Evolutionary conservation across 257 asterid genomes (phyloP).

Genomic region (Parsonsia alboflavescens): DNA sequence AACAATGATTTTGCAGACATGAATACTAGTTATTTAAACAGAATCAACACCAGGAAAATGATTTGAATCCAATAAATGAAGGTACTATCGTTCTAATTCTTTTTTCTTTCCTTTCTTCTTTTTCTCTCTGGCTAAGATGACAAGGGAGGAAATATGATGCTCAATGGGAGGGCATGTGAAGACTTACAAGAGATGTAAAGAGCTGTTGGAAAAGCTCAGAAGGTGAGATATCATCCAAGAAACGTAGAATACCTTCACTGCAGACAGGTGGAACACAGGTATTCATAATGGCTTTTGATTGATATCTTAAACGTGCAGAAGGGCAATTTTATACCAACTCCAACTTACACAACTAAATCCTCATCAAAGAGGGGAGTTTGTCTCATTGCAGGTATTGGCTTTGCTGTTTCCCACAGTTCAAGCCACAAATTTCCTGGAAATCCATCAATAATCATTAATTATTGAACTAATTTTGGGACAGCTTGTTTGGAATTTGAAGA

Average conservation of each 20-base stretch:
- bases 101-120: not conserved
- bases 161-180: conserved; percentile 13
- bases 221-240: conserved; percentile 64
- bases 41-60: not conserved
- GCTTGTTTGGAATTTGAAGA: not conserved
- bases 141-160: not conserved
- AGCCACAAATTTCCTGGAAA: conserved; percentile 92
- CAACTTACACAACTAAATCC: conserved; percentile 94
- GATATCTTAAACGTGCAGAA: not conserved
- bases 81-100: not conserved
- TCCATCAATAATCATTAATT: conserved; percentile 21
- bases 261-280: conserved; percentile 20
- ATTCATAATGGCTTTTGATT: conserved; percentile 9
- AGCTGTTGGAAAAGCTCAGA: conserved; percentile 83
- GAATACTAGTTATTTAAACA: not conserved
- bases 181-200: conserved; percentile 74
- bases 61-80: conserved; percentile 3
- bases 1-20: not conserved
- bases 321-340: conserved; percentile 11
- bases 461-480: not conserved
- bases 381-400: conserved; percentile 84
- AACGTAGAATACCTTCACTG: conserved; percentile 85
- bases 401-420: conserved; percentile 96
- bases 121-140: not conserved
- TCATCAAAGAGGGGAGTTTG: conserved; percentile 95